A percentile compares a stretch with the other conserved stretches of the same genome.
Conservation (phyloP, 2,329 filamentous ascomycete species). For the Hypomyces rosellus region DNA sequence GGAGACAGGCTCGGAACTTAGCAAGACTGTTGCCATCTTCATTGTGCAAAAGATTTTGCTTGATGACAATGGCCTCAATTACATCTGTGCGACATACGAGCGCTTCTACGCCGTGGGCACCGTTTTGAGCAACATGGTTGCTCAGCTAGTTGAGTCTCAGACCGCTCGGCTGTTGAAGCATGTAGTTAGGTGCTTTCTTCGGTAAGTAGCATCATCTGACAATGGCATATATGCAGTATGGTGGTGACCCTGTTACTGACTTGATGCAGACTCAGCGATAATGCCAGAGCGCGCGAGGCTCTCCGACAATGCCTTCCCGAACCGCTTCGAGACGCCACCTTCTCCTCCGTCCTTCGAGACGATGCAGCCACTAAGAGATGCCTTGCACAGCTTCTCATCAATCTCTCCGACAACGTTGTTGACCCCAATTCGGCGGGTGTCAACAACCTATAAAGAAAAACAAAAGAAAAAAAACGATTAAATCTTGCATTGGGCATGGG, state of each 20-base stretch:
- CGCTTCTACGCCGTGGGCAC: conserved; percentile 97
- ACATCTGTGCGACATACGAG: conserved; percentile 98
- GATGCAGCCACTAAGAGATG: conserved; percentile 97
- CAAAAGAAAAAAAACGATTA: not conserved
- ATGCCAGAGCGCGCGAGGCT: conserved; percentile 89
- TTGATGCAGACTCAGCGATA: conserved; percentile 77
- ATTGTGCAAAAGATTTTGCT: conserved; percentile 98
- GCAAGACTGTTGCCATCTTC: conserved; percentile 98
- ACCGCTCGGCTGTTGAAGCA: conserved; percentile 94
- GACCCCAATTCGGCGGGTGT: conserved; percentile 35
- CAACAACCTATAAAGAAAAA: conserved; percentile 24
- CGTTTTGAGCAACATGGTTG: conserved; percentile 97
- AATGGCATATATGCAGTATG: not conserved
- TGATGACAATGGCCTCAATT: conserved; percentile 92
- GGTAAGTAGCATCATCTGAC: conserved; percentile 48
- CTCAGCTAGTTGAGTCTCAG: conserved; percentile 93
- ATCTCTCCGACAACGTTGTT: conserved; percentile 82
- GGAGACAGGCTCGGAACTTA: conserved; percentile 97
- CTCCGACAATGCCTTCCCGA: conserved; percentile 94
- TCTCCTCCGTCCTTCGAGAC: conserved; percentile 91
- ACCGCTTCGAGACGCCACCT: conserved; percentile 96
- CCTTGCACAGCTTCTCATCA: conserved; percentile 93
- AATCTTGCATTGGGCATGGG: conserved; percentile 10
- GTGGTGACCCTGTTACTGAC: conserved; percentile 12
- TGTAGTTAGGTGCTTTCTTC: conserved; percentile 91